Base-by-base conservation (phyloP, 345 rosid genomes). In the Ceriops decandra region DNA sequence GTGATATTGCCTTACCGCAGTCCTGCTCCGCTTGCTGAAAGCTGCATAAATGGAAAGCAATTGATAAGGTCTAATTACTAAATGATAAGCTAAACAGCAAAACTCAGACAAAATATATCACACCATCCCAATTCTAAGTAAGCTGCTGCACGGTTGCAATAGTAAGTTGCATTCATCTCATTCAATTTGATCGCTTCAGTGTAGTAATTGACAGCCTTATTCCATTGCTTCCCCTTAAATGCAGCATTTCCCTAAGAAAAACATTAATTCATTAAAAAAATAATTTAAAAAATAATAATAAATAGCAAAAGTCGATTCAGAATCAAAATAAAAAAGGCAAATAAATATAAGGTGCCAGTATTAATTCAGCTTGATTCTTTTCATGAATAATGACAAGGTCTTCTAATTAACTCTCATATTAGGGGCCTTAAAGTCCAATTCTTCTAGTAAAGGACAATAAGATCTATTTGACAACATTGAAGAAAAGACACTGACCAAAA, bases 11-110 rank as follows among this genome's bases (percentile, higher is more conserved):
- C 74, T 68, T 78, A 7, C 73, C 82, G 82, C 97, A 89, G 74
- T 93, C 98, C 73, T 85, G 88, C 80, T 93, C 95, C 60, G 98
- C 97, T 88, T 89, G 82, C 76, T 84, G 87, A 71, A 88, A 93
- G 81, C 98, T 93, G 85, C 79, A 82, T 11, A 57, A 11, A 69
- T 13, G 28, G 20, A 58, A 53, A 53, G 30, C 57, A 71, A 64
- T 62, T 51, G 47, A 22, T 56, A 61, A 31, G 20, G 21, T 31
- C 11, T 54, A 30, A 33, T 28, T 1, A 8, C 20, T 64, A 32
- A 60, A 64, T 65, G 56, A 11, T 64, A 58, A 75, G 31, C 10
- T 16, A 52, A 51, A 26, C 16, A 16, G 36, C 20, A 63, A 53
- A 58, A 54, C 65, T 49, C 58, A 21, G 51, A 52, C 28, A 64